A percentile compares a stretch with the other conserved stretches of the same genome.
Evolutionary conservation across 1,284 basidiomycete genomes (phyloP).

Genomic region (Ceratobasidium papillatum): DNA sequence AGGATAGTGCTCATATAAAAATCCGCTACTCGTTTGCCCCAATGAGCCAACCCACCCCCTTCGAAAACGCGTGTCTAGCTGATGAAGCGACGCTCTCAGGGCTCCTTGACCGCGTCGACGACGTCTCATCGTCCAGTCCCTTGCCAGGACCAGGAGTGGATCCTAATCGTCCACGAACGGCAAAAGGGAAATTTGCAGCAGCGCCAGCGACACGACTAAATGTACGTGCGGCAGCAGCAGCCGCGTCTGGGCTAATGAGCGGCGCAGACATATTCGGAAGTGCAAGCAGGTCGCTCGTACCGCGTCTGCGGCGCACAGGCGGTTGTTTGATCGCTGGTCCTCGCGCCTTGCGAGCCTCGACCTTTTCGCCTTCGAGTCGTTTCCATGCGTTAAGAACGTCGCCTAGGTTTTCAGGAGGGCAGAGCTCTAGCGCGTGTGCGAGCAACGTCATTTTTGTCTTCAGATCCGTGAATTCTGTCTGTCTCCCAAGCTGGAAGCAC

Average conservation of each 20-base stretch:
- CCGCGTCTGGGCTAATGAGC: conserved; percentile 41
- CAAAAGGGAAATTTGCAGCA: conserved; percentile 79
- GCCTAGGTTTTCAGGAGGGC: conserved; percentile 78
- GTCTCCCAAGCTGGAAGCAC: conserved; percentile 84
- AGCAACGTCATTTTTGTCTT: conserved; percentile 74
- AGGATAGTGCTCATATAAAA: background rate
- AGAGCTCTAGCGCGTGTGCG: conserved; percentile 87
- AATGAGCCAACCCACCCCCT: conserved; percentile 87
- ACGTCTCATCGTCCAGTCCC: conserved; percentile 52
- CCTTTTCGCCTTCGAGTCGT: conserved; percentile 68
- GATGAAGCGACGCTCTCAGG: conserved; percentile 70
- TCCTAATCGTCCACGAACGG: conserved; percentile 59
- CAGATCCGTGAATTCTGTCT: conserved; percentile 75
- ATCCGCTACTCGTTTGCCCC: conserved; percentile 65
- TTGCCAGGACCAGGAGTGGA: conserved; percentile 3
- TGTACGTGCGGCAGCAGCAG: conserved; percentile 65
- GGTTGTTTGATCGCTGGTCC: background rate
- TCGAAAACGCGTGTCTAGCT: conserved; percentile 75
- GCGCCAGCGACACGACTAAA: conserved; percentile 78
- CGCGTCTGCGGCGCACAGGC: background rate
- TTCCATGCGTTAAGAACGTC: conserved; percentile 80
- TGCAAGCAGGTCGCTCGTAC: conserved; percentile 13
- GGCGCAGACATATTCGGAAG: conserved; percentile 37
- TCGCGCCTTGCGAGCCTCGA: conserved; percentile 47
- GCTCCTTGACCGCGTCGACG: conserved; percentile 53